A percentile compares a stretch with the other conserved stretches of the same genome.
These are phyloP conservation scores for Torulaspora pretoriensis DNA, from an alignment of 1,139 yeast genomes.

Conservation along the genomic window DNA sequence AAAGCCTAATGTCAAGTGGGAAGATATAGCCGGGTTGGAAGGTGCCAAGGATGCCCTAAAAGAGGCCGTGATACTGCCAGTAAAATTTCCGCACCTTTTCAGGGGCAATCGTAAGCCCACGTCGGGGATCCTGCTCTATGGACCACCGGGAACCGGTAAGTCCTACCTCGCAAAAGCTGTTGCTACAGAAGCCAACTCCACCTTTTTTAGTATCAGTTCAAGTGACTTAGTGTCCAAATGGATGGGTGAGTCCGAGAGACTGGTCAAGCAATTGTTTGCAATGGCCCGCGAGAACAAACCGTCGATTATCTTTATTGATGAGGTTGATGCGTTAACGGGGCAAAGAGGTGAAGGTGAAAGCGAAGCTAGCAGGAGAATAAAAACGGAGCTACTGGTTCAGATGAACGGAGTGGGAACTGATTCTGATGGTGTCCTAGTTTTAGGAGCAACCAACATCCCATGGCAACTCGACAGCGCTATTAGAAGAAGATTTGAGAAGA, in stretches of 20 bases:
- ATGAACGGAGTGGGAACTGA: slow-evolving; percentile 99
- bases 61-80: slow-evolving; percentile 95
- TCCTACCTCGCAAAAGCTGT: slow-evolving; percentile 96
- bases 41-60: slow-evolving; percentile 93
- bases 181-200: slow-evolving; percentile 96
- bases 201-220: slow-evolving; percentile 91
- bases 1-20: slow-evolving; percentile 92
- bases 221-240: slow-evolving; percentile 94
- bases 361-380: slow-evolving; percentile 93
- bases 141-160: slow-evolving; percentile 99
- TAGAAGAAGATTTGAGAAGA: slow-evolving; percentile 90
- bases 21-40: slow-evolving; percentile 93
- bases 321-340: slow-evolving; percentile 96
- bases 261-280: slow-evolving; percentile 86
- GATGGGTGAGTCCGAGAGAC: slow-evolving; percentile 98
- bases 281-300: slow-evolving; percentile 98
- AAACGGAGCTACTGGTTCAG: slow-evolving; percentile 92
- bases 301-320: slow-evolving; percentile 92
- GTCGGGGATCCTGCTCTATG: slow-evolving; percentile 85
- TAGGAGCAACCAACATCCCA: slow-evolving; percentile 98
- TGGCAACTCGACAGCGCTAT: slow-evolving; percentile 99
- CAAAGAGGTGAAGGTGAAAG: slow-evolving; percentile 98
- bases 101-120: slow-evolving; percentile 94
- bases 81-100: slow-evolving; percentile 88
- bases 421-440: slow-evolving; percentile 82